Evolutionary conservation across 2,329 filamentous ascomycete species (phyloP).

Genomic region (Cytospora leucostoma): DNA sequence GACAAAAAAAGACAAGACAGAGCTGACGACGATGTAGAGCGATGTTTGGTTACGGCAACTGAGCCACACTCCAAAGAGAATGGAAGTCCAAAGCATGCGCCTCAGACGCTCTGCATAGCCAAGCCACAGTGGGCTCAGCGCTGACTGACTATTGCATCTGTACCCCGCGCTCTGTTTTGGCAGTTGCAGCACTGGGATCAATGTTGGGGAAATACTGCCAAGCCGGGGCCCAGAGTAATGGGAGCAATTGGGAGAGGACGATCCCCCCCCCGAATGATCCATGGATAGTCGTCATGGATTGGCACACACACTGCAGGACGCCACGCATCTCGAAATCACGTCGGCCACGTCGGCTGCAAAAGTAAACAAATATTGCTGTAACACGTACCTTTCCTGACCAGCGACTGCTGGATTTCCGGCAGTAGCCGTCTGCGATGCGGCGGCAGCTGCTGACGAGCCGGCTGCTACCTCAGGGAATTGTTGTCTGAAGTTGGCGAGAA

Average conservation of each 20-base stretch:
- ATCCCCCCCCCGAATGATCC: background rate
- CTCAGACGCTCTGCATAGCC: conserved; percentile 12
- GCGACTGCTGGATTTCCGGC: conserved; percentile 36
- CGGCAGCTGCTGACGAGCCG: conserved; percentile 46
- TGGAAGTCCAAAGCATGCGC: background rate
- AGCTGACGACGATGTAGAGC: background rate
- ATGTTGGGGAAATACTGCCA: conserved; percentile 17
- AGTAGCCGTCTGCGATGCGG: conserved; percentile 41
- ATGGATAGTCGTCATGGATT: background rate
- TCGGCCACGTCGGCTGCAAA: background rate
- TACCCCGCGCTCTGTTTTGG: conserved; percentile 11
- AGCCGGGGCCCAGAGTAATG: conserved; percentile 7
- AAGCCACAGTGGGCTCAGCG: conserved; percentile 3
- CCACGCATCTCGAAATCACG: background rate
- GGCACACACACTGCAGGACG: background rate
- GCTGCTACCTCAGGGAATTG: conserved; percentile 71
- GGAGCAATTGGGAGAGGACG: conserved; percentile 3
- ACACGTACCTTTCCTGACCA: conserved; percentile 39
- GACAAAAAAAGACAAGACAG: background rate
- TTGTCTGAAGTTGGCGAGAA: conserved; percentile 81
- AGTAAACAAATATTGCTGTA: background rate
- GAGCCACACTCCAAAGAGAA: background rate
- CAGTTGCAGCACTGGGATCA: background rate
- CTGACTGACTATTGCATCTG: background rate
- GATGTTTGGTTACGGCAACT: background rate